A percentile compares a stretch with the other conserved stretches of the same genome.
Evolutionary conservation across 495 filamentous ascomycete species (phyloP).

Genomic region (Astrocystis sublimbata): DNA sequence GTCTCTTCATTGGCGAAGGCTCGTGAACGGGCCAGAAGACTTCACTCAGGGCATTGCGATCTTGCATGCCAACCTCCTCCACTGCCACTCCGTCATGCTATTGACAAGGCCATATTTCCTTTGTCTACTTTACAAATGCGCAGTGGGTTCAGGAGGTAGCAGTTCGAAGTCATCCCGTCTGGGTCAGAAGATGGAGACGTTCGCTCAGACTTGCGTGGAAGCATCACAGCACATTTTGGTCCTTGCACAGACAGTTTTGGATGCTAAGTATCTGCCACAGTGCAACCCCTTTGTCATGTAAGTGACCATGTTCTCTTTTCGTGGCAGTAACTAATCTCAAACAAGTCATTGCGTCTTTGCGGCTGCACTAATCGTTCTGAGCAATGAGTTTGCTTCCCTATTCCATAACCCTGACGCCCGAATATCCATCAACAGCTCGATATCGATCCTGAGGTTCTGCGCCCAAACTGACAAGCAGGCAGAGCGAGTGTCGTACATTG

Average conservation of each 20-base stretch:
- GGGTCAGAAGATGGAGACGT: conserved; percentile 57
- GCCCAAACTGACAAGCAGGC: conserved; percentile 65
- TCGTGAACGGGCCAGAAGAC: conserved; percentile 45
- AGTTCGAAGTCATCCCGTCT: conserved; percentile 29
- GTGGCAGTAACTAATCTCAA: not conserved
- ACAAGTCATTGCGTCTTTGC: conserved; percentile 69
- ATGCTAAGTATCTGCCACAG: conserved; percentile 61
- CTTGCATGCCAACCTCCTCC: conserved; percentile 67
- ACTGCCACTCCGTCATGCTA: conserved; percentile 73
- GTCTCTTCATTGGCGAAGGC: conserved; percentile 50
- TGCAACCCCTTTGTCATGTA: conserved; percentile 69
- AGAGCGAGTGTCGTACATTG: conserved; percentile 61
- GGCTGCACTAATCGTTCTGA: conserved; percentile 65
- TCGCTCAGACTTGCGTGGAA: conserved; percentile 69
- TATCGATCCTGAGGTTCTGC: conserved; percentile 62
- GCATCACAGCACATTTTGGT: conserved; percentile 68
- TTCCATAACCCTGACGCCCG: conserved; percentile 58
- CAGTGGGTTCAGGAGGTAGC: conserved; percentile 37
- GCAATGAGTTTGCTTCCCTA: conserved; percentile 68
- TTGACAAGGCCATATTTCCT: conserved; percentile 73
- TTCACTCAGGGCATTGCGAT: conserved; percentile 61
- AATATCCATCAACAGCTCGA: conserved; percentile 57
- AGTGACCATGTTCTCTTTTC: conserved; percentile 22
- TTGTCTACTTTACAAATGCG: conserved; percentile 41
- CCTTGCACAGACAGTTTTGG: conserved; percentile 58